Conservation (phyloP, 345 rosid species). For the Carallia pectinifolia region DNA sequence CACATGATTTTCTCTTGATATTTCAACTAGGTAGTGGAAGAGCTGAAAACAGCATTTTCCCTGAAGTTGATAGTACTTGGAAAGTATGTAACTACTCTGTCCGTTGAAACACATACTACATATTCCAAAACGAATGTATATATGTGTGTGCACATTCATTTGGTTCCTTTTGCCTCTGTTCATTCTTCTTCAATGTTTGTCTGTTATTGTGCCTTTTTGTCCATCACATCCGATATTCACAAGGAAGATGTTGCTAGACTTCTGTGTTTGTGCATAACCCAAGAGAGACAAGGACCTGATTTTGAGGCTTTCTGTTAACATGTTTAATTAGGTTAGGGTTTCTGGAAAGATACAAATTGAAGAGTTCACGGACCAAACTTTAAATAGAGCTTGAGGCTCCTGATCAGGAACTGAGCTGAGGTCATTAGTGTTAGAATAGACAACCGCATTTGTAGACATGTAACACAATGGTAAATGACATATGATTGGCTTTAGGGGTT, state of each 20-base stretch:
- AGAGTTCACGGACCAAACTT: not conserved
- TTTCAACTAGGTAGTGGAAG: constrained; percentile 47
- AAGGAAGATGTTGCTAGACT: not conserved
- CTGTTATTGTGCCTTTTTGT: not conserved
- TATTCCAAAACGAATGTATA: too few relatives aligned
- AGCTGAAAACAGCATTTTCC: constrained; percentile 73
- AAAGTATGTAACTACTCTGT: constrained; percentile 54
- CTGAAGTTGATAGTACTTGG: constrained; percentile 95
- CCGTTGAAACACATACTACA: not conserved
- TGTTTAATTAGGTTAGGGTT: not conserved
- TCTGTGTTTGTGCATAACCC: not conserved
- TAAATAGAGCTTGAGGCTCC: not conserved
- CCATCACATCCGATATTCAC: not conserved
- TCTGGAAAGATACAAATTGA: not conserved
- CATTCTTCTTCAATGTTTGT: not conserved
- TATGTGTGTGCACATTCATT: not conserved
- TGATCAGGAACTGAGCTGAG: not conserved
- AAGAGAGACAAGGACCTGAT: not conserved
- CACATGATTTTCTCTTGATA: constrained; percentile 14
- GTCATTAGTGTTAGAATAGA: not conserved
- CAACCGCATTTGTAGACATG: not conserved
- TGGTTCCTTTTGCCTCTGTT: not conserved
- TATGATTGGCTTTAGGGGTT: too few relatives aligned
- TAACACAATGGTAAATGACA: not conserved
- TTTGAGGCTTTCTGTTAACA: not conserved